These are phyloP conservation scores for Eimeria praecox DNA, from an alignment of 169 alveolate species.

Conservation along the genomic window DNA sequence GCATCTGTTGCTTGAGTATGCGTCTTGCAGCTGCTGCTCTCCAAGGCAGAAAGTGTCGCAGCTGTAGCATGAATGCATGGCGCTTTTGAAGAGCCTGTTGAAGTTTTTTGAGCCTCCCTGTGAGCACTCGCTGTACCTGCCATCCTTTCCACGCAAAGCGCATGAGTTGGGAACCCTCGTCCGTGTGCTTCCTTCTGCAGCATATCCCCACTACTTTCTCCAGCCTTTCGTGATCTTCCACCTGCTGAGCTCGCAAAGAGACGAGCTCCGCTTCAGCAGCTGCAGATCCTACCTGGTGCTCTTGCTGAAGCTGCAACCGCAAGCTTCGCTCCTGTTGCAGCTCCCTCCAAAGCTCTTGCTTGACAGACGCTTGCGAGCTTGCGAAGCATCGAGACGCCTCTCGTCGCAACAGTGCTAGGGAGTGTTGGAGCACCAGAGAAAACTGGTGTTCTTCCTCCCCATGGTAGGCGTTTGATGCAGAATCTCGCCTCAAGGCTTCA, in stretches of 20 bases:
- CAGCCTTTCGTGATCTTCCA: constrained; percentile 15
- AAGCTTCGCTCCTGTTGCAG: constrained; percentile 34
- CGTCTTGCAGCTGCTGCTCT: constrained; percentile 64
- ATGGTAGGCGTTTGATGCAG: constrained; percentile 3
- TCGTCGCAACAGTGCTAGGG: constrained; percentile 32
- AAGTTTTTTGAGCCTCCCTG: constrained; percentile 24
- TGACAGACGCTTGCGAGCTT: constrained; percentile 48
- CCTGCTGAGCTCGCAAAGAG: not conserved
- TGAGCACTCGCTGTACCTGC: constrained; percentile 50
- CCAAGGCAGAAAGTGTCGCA: constrained; percentile 46
- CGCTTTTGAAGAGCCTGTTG: constrained; percentile 30
- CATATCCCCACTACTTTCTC: constrained; percentile 32
- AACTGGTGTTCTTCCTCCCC: constrained; percentile 67
- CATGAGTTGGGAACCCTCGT: constrained; percentile 20
- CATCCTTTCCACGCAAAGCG: constrained; percentile 59
- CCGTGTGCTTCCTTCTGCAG: constrained; percentile 12
- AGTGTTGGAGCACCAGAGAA: constrained; percentile 53
- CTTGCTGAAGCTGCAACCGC: constrained; percentile 66
- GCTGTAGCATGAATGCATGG: not conserved
- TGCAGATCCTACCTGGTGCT: constrained; percentile 46
- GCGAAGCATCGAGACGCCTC: constrained; percentile 70
- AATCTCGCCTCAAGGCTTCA: not conserved
- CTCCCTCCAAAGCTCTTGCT: constrained; percentile 66
- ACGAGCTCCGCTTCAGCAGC: constrained; percentile 59
- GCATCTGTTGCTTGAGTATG: constrained; percentile 18